Percentiles rank a stretch among this genome's conserved stretches.
Conservation (phyloP, 331 rosid genomes). For the Acacia pycnantha region DNA sequence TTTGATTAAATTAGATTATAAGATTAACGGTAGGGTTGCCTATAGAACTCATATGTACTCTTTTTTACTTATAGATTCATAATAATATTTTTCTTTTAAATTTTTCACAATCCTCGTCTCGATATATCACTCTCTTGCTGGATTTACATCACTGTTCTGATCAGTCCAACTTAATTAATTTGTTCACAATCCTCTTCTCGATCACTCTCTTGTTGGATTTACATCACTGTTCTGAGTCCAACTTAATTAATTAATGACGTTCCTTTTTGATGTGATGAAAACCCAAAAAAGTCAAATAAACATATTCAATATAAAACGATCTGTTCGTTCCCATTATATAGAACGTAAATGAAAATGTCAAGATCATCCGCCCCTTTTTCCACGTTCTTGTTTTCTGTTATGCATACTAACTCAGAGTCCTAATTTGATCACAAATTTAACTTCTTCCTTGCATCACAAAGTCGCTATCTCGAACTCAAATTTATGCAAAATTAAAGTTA, state of each 20-base stretch:
- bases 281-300: neutral
- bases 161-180: neutral
- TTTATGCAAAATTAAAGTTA: neutral
- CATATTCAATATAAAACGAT: neutral
- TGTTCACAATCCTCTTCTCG: too few relatives aligned
- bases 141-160: neutral
- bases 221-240: neutral
- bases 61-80: too few relatives aligned
- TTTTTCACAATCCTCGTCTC: too few relatives aligned
- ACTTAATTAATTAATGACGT: neutral
- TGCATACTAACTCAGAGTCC: neutral
- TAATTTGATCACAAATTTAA: neutral
- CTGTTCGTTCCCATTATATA: neutral
- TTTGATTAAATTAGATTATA: too few relatives aligned
- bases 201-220: neutral
- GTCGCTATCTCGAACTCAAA: neutral
- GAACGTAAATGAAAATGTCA: neutral
- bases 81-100: too few relatives aligned
- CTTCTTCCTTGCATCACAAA: neutral
- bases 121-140: too few relatives aligned
- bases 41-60: too few relatives aligned
- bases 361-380: neutral
- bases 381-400: neutral
- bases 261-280: neutral
- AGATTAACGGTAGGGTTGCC: too few relatives aligned